Evolutionary conservation across 441 rosid species (phyloP), one percentile per base, ranked within the genome.

Genomic region (Pelargonium fulgidum): DNA sequence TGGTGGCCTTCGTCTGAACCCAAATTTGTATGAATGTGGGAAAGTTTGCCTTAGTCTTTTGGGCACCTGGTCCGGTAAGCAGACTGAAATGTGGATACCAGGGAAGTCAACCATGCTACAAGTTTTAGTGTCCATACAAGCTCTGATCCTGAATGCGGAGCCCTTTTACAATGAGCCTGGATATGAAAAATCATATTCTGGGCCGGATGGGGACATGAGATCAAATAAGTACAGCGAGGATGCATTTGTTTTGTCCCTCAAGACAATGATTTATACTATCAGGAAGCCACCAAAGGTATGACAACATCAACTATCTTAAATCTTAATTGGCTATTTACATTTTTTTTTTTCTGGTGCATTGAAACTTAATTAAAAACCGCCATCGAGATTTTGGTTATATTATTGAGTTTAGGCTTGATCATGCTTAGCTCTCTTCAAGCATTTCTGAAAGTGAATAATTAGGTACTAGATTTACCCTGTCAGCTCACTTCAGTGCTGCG

Each of bases 151-250:
- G 71, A 87, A 83, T 81, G 75, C 75, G 20, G 73, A 72, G 48
- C 91, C 91, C 29, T 87, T 79, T 74, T 86, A 80, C 71, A 87
- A 87, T 62, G 91, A 87, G 81, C 91, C 91, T 70, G 87, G 87
- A 20, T 77, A 78, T 71, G 87, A 79, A 68, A n/a, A 50, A 33
- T 2, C 73, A 7, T 77, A 72, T 72, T 33, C 6, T 8, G 84
- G 85, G 13, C 67, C 10, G 17, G 75, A 59, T 7, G 86, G 87
- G 59, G 78, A 76, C 61, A 79, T 0, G 68, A 65, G 24, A 52
- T 85, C 84, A 65, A 76, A 67, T 62, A 17, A 64, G 64, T 86
- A 85, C 80, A 83, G 62, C 59, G 89, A 86, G 73, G 74, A 76
- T 12, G 77, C 48, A 4, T 85, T 83, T 70, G 70, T 83, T 68